A percentile compares a stretch with the other conserved stretches of the same genome.
Conservation (phyloP, 179 eudicot genomes). For the Patellifolia procumbens region DNA sequence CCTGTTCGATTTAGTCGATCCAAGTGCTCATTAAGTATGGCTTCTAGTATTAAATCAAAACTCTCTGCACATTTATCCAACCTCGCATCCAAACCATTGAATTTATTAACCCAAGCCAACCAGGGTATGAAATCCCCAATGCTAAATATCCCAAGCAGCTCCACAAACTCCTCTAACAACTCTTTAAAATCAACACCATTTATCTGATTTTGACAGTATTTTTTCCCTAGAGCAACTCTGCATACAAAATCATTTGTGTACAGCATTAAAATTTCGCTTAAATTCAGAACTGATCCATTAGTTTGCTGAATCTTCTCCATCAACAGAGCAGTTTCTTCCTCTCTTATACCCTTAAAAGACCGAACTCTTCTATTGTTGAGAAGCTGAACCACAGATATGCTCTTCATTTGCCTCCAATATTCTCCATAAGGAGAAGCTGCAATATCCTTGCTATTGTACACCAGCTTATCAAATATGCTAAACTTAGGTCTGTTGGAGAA, state of each 20-base stretch:
- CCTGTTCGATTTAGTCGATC: too few species aligned
- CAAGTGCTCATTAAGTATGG: constrained; percentile 10
- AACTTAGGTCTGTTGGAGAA: not conserved
- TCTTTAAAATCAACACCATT: too few species aligned
- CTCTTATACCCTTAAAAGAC: not conserved
- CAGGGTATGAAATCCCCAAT: constrained; percentile 41
- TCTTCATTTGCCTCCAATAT: not conserved
- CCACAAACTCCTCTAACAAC: constrained; percentile 20
- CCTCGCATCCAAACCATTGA: constrained; percentile 28
- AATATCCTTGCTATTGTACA: not conserved
- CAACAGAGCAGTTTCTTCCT: not conserved
- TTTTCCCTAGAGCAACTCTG: constrained; percentile 48
- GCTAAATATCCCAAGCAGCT: constrained; percentile 25
- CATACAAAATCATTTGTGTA: constrained; percentile 30
- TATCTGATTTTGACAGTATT: too few species aligned
- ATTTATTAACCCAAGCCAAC: constrained; percentile 35
- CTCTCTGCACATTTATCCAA: constrained; percentile 21
- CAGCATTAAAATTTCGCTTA: not conserved
- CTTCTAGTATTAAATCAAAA: constrained; percentile 30
- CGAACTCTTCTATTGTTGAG: not conserved
- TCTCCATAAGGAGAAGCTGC: not conserved
- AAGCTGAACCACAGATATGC: not conserved
- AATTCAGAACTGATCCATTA: not conserved
- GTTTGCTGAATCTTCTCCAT: not conserved
- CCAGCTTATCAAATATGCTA: not conserved